phyloP scores from a whole-genome alignment of 768 basidiomycete species.

The Auricularia auricula-judae region DNA sequence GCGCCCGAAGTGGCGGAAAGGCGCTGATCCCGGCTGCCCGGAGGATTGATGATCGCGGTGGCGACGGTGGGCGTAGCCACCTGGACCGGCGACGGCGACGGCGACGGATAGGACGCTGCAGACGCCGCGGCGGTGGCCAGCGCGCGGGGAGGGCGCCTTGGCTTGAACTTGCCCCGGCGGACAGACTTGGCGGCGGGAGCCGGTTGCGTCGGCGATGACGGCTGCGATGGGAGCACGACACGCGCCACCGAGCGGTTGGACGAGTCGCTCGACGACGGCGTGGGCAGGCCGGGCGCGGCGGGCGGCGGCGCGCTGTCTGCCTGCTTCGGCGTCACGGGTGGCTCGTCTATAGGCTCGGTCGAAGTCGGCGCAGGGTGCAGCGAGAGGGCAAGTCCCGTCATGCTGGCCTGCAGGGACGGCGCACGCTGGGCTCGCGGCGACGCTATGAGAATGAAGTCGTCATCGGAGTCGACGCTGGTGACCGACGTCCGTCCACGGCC shows the following conservation, averaged over 20 bases:
- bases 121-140: background rate
- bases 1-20: background rate
- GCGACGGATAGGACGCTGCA: background rate
- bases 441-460: constrained; percentile 42
- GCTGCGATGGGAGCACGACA: background rate
- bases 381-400: background rate
- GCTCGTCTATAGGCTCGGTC: background rate
- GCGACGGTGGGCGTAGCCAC: background rate
- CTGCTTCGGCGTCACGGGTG: background rate
- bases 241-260: background rate
- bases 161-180: background rate
- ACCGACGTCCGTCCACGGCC: background rate
- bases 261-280: background rate
- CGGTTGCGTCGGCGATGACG: background rate
- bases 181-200: background rate
- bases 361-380: background rate
- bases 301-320: background rate
- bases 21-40: background rate
- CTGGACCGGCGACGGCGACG: background rate
- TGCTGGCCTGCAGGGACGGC: background rate
- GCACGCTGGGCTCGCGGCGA: constrained; percentile 18
- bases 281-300: background rate
- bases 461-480: constrained; percentile 19
- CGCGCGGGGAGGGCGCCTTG: background rate
- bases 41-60: no score